phyloP scores from a whole-genome alignment of 2,329 filamentous ascomycete genomes.

The Juglanconis sp. region DNA sequence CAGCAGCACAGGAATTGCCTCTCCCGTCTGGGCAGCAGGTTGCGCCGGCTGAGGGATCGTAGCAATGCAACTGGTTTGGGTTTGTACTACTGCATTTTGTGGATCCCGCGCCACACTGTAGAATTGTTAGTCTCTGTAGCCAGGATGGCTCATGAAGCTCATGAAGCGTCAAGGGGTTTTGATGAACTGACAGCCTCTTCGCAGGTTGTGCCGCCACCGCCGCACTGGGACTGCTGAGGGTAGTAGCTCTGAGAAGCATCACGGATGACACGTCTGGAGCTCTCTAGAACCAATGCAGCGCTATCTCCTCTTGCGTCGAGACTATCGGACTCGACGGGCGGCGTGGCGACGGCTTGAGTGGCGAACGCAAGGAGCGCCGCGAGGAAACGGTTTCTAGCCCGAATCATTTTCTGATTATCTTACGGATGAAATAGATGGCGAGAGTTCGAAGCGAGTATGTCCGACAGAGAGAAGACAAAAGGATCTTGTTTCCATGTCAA shows the following conservation, averaged over 20 bases:
- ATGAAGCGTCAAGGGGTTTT: neutral
- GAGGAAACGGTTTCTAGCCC: constrained; percentile 29
- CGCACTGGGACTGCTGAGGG: constrained; percentile 47
- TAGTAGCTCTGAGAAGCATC: constrained; percentile 43
- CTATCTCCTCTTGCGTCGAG: constrained; percentile 20
- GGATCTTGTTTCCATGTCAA: neutral
- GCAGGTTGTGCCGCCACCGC: constrained; percentile 46
- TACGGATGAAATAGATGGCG: neutral
- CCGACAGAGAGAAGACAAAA: too few species aligned
- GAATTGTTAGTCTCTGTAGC: neutral
- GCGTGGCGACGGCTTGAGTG: constrained; percentile 24
- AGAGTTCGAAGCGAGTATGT: too few species aligned
- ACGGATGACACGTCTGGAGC: constrained; percentile 43
- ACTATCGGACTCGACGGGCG: constrained; percentile 24
- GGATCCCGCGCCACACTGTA: constrained; percentile 45
- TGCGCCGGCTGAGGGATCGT: constrained; percentile 48
- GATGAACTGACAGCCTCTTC: constrained; percentile 37
- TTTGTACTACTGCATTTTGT: constrained; percentile 48
- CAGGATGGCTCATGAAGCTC: neutral
- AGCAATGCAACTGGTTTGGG: constrained; percentile 53
- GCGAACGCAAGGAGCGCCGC: constrained; percentile 43
- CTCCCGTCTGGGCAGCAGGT: constrained; percentile 54
- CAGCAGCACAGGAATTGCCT: constrained; percentile 59
- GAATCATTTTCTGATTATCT: neutral
- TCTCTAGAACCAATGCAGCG: constrained; percentile 33